These are phyloP conservation scores for Salix udensis DNA, from an alignment of 345 rosid genomes.

Conservation along the genomic window DNA sequence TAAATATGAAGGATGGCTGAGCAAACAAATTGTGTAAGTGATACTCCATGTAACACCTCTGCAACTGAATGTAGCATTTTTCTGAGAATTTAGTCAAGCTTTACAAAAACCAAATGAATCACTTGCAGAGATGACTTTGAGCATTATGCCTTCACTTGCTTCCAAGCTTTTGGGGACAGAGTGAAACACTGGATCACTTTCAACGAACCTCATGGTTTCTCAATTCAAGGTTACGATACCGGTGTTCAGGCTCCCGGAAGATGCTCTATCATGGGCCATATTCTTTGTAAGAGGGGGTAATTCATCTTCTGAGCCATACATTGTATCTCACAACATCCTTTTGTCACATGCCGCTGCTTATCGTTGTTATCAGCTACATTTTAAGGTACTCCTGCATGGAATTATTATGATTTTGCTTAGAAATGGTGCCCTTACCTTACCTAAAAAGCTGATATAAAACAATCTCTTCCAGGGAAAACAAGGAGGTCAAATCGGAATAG, in stretches of 20 bases:
- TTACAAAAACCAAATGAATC: not conserved
- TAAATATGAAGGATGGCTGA: slow-evolving; percentile 80
- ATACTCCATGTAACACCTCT: not conserved
- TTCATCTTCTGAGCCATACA: slow-evolving; percentile 70
- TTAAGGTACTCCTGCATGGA: slow-evolving; percentile 43
- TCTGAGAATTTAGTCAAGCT: not conserved
- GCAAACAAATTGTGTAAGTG: slow-evolving; percentile 62
- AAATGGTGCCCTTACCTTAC: not conserved
- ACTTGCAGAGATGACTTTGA: slow-evolving; percentile 63
- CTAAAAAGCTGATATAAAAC: not conserved
- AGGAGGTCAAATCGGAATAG: slow-evolving; percentile 67
- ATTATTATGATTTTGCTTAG: too few relatives aligned
- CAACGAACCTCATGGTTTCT: slow-evolving; percentile 82
- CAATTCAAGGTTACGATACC: slow-evolving; percentile 83
- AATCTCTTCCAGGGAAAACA: slow-evolving; percentile 47
- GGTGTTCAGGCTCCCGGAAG: slow-evolving; percentile 97
- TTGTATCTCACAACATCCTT: slow-evolving; percentile 82
- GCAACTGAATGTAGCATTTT: not conserved
- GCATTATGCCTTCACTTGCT: slow-evolving; percentile 73
- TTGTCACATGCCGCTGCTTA: slow-evolving; percentile 81
- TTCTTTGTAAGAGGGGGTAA: slow-evolving; percentile 71
- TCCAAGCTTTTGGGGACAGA: slow-evolving; percentile 76
- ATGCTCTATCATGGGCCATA: slow-evolving; percentile 71
- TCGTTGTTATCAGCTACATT: slow-evolving; percentile 50
- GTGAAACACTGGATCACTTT: slow-evolving; percentile 90